phyloP scores from a whole-genome alignment of 2,329 filamentous ascomycete species.

The Aspergillus candidus region DNA sequence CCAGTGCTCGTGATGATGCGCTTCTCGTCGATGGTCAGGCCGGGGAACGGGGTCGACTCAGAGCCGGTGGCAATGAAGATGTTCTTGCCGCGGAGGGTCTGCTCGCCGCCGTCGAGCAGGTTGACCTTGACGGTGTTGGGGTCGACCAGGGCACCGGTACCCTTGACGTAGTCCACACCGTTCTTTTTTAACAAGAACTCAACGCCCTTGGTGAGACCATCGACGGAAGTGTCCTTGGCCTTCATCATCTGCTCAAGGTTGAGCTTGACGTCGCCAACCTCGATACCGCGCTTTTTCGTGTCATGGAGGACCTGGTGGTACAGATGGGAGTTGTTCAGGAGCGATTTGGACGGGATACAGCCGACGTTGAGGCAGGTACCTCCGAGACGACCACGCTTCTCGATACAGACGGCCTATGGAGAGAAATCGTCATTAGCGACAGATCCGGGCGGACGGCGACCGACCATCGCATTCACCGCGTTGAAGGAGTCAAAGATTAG shows the following conservation, averaged over 20 bases:
- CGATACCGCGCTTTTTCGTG: constrained; percentile 93
- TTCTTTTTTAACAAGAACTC: constrained; percentile 99
- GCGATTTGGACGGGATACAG: constrained; percentile 98
- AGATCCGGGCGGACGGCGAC: not conserved
- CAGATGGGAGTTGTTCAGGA: constrained; percentile 98
- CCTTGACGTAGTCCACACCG: constrained; percentile 96
- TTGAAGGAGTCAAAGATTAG: constrained; percentile 2
- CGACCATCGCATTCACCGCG: not conserved
- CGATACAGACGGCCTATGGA: constrained; percentile 82
- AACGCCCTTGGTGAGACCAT: constrained; percentile 87
- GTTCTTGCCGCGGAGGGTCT: constrained; percentile 84
- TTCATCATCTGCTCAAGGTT: constrained; percentile 97
- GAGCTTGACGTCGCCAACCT: constrained; percentile 93
- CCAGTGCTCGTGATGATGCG: constrained; percentile 94
- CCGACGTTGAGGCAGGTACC: constrained; percentile 98
- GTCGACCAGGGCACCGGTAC: constrained; percentile 76
- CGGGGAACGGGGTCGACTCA: constrained; percentile 93
- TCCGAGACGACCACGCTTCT: constrained; percentile 91
- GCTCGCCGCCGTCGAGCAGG: constrained; percentile 86
- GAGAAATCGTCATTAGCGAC: constrained; percentile 10
- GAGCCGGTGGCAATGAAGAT: constrained; percentile 95
- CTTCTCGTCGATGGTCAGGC: constrained; percentile 94
- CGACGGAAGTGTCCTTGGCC: constrained; percentile 89
- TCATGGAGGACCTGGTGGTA: constrained; percentile 98
- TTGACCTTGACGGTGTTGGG: constrained; percentile 89